Percentiles rank a stretch among this genome's conserved stretches.
Evolutionary conservation across 306 rosid genomes (phyloP).

Genomic region (Pyrus pyrifolia): DNA sequence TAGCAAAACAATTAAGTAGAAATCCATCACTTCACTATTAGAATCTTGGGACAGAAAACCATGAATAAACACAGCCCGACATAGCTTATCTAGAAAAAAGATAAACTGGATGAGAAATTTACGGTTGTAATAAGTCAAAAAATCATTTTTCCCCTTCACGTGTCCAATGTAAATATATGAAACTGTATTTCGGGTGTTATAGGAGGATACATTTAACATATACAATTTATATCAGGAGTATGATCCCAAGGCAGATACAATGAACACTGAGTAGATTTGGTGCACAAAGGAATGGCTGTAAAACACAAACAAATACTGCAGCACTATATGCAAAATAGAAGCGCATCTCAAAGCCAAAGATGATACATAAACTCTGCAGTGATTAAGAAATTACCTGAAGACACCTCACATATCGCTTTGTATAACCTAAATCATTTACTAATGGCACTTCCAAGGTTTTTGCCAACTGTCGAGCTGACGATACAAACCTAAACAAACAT

Average conservation of each 20-base stretch:
- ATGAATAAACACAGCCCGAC: neutral
- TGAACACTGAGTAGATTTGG: neutral
- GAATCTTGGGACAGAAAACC: neutral
- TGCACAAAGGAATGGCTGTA: neutral
- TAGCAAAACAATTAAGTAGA: neutral
- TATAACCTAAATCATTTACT: slow-evolving; percentile 98
- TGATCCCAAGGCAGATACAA: neutral
- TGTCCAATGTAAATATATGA: neutral
- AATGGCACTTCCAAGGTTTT: slow-evolving; percentile 98
- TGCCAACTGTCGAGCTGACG: slow-evolving; percentile 89
- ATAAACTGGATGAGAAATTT: neutral
- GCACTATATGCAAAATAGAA: neutral
- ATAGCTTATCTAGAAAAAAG: neutral
- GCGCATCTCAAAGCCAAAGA: neutral
- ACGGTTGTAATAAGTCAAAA: neutral
- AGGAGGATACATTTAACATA: neutral
- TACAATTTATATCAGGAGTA: neutral
- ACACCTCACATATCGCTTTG: slow-evolving; percentile 97
- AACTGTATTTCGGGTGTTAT: neutral
- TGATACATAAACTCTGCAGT: neutral
- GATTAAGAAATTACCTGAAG: slow-evolving; percentile 62
- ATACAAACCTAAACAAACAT: slow-evolving; percentile 64
- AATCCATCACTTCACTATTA: neutral
- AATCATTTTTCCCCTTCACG: neutral
- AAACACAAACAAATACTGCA: neutral